A percentile compares a stretch with the other conserved stretches of the same genome.
Conservation (phyloP, 176 grass and related monocot species). For the Melocanna baccifera region DNA sequence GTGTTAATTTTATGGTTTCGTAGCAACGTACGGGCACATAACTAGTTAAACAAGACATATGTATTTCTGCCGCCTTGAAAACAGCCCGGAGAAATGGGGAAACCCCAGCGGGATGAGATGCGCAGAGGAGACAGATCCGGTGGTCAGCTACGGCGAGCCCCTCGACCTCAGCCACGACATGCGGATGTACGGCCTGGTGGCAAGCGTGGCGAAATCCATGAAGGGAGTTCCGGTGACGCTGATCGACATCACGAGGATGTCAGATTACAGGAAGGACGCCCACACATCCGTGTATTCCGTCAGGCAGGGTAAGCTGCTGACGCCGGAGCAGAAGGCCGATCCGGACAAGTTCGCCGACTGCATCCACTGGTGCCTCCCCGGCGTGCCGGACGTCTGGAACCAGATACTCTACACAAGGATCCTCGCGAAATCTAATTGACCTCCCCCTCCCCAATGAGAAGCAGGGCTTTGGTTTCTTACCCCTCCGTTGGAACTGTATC, state of each 20-base stretch:
- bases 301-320: slow-evolving; percentile 61
- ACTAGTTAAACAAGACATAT: no score
- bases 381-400: slow-evolving; percentile 88
- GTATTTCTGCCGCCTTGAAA: neutral
- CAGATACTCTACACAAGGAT: slow-evolving; percentile 57
- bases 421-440: no score
- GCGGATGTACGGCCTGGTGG: slow-evolving; percentile 49
- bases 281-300: slow-evolving; percentile 68
- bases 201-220: slow-evolving; percentile 40
- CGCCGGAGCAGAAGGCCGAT: slow-evolving; percentile 60
- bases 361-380: slow-evolving; percentile 94
- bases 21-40: no score
- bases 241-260: slow-evolving; percentile 88
- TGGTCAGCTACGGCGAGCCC: slow-evolving; percentile 46
- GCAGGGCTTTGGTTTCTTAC: neutral
- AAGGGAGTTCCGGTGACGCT: slow-evolving; percentile 47
- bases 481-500: neutral
- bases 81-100: slow-evolving; percentile 64
- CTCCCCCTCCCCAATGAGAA: slow-evolving; percentile 26
- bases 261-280: slow-evolving; percentile 84
- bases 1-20: no score
- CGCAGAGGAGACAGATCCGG: slow-evolving; percentile 54
- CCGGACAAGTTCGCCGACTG: slow-evolving; percentile 68
- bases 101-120: slow-evolving; percentile 73
- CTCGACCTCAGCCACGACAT: slow-evolving; percentile 52